Evolutionary conservation across 306 rosid genomes (phyloP).

Genomic region (Cicer cuneatum): DNA sequence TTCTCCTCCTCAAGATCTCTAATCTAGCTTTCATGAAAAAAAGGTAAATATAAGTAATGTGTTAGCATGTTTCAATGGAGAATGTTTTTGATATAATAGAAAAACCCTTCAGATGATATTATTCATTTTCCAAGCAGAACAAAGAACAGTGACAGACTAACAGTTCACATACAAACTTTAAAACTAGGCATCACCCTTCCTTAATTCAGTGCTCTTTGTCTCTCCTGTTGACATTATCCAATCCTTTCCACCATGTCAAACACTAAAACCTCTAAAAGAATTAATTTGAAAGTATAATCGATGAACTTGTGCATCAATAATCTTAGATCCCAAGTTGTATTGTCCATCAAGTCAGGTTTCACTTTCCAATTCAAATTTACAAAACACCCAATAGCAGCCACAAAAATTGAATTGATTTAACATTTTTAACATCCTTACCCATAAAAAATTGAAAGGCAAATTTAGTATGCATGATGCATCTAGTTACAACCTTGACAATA

Average conservation of each 20-base stretch:
- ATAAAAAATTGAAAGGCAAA: conserved; percentile 19
- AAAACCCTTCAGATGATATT: conserved; percentile 27
- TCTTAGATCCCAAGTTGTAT: conserved; percentile 18
- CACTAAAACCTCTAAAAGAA: conserved; percentile 23
- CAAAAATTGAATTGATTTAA: conserved; percentile 19
- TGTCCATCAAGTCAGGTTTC: conserved; percentile 1
- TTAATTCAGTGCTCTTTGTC: conserved; percentile 19
- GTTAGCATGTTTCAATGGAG: conserved; percentile 25
- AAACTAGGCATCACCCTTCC: not conserved
- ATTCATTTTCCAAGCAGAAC: conserved; percentile 28
- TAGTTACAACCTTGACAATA: conserved; percentile 17
- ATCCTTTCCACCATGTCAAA: conserved; percentile 37
- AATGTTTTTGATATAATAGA: conserved; percentile 26
- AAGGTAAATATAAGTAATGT: conserved; percentile 36
- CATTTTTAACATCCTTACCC: conserved; percentile 2
- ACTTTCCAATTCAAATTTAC: conserved; percentile 22
- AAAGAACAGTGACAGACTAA: not conserved
- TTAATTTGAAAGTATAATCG: conserved; percentile 7
- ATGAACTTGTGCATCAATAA: not conserved
- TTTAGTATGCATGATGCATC: conserved; percentile 1
- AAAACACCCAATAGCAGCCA: conserved; percentile 20
- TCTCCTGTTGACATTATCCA: conserved; percentile 30
- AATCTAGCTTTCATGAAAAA: conserved; percentile 81
- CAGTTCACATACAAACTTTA: conserved; percentile 20
- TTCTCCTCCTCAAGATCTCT: conserved; percentile 99